Evolutionary conservation across 768 basidiomycete species (phyloP).

Genomic region (Suillus subaureus): DNA sequence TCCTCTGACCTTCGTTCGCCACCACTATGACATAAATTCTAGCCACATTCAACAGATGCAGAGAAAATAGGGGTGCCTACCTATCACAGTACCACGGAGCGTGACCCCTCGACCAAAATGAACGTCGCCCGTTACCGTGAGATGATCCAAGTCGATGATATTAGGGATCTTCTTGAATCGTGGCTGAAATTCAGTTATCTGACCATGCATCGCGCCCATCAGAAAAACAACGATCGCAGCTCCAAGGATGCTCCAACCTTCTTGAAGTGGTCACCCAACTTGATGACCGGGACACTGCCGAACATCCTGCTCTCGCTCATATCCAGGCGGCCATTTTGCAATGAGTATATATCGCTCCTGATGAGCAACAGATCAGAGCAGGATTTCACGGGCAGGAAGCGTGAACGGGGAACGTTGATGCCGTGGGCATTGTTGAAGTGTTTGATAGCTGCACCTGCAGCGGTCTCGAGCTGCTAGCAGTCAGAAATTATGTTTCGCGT

Average conservation of each 20-base stretch:
- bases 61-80: constrained; percentile 33
- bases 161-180: constrained; percentile 94
- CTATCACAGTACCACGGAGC: constrained; percentile 87
- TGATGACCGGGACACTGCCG: constrained; percentile 90
- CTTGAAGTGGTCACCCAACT: constrained; percentile 96
- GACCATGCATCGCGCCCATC: not conserved
- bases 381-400: constrained; percentile 91
- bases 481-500: constrained; percentile 12
- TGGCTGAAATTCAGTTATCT: constrained; percentile 90
- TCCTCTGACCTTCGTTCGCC: constrained; percentile 80
- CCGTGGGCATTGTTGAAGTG: constrained; percentile 91
- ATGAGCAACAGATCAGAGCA: constrained; percentile 88
- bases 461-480: constrained; percentile 70
- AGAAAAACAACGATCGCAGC: constrained; percentile 3
- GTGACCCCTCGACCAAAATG: constrained; percentile 88
- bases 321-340: constrained; percentile 84
- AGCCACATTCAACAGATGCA: not conserved
- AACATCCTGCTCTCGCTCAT: constrained; percentile 86
- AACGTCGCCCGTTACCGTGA: constrained; percentile 92
- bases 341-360: constrained; percentile 91
- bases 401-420: constrained; percentile 91
- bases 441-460: constrained; percentile 93
- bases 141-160: constrained; percentile 89
- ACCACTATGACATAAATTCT: constrained; percentile 45
- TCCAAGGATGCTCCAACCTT: constrained; percentile 53